Percentiles rank a stretch among this genome's conserved stretches.
Evolutionary conservation across 2,329 filamentous ascomycete genomes (phyloP).

Genomic region (Fusarium sororula): DNA sequence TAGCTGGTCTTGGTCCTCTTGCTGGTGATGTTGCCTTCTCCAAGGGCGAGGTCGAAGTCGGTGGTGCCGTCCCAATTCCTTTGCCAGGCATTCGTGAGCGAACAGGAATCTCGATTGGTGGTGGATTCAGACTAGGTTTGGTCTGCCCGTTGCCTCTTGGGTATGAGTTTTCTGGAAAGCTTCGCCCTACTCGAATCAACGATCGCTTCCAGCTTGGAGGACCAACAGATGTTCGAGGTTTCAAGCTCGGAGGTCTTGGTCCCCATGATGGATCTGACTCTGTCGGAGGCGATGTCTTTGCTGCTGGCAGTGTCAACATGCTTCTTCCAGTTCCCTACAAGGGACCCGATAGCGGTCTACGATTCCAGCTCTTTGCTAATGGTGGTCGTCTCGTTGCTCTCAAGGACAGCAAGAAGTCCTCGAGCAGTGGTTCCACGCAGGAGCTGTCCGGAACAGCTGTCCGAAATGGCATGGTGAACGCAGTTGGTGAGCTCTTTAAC

Average conservation of each 20-base stretch:
- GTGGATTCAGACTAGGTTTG: slow-evolving; percentile 81
- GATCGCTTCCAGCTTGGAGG: slow-evolving; percentile 96
- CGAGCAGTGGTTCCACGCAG: slow-evolving; percentile 46
- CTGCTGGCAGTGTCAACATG: slow-evolving; percentile 86
- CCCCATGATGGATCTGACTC: slow-evolving; percentile 87
- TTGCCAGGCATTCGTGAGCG: slow-evolving; percentile 74
- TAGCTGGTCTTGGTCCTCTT: slow-evolving; percentile 87
- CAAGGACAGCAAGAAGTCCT: slow-evolving; percentile 64
- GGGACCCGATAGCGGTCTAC: slow-evolving; percentile 83
- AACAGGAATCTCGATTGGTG: slow-evolving; percentile 84
- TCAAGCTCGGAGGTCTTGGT: slow-evolving; percentile 87
- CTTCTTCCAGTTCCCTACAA: slow-evolving; percentile 85
- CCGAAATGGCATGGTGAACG: slow-evolving; percentile 63
- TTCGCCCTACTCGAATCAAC: slow-evolving; percentile 81
- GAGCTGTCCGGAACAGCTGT: slow-evolving; percentile 57
- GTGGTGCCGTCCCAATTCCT: slow-evolving; percentile 77
- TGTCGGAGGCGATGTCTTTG: slow-evolving; percentile 90
- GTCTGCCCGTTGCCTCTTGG: slow-evolving; percentile 82
- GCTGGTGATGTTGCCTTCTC: slow-evolving; percentile 92
- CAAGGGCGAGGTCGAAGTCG: slow-evolving; percentile 88
- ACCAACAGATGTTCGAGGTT: slow-evolving; percentile 93
- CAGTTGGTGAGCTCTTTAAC: slow-evolving; percentile 75
- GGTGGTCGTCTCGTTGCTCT: slow-evolving; percentile 85
- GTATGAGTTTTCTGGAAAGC: slow-evolving; percentile 58
- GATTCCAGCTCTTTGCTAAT: slow-evolving; percentile 91